Evolutionary conservation across 2,329 filamentous ascomycete genomes (phyloP).

Genomic region (Diaporthe sp.): DNA sequence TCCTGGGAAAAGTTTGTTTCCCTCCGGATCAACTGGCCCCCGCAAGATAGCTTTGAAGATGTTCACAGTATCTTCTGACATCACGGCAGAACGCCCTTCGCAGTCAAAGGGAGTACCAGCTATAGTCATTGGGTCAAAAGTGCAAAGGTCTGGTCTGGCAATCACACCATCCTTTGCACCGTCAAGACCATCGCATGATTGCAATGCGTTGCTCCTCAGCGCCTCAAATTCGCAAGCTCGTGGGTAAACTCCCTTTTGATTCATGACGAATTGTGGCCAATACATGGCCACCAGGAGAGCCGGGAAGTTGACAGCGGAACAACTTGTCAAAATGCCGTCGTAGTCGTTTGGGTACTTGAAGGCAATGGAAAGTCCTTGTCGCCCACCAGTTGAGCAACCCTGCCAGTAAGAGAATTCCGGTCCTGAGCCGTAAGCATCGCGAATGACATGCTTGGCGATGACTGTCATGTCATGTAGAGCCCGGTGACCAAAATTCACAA

Average conservation of each 20-base stretch:
- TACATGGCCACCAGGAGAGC: conserved; percentile 52
- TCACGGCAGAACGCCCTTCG: neutral
- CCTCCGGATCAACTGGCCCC: conserved; percentile 8
- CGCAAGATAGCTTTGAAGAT: neutral
- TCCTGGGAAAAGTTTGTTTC: neutral
- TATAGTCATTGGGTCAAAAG: conserved; percentile 44
- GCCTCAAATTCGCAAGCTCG: conserved; percentile 53
- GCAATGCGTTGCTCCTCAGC: conserved; percentile 51
- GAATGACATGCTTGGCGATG: neutral
- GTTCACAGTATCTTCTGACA: neutral
- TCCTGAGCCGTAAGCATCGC: conserved; percentile 51
- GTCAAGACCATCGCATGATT: conserved; percentile 61
- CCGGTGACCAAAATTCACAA: conserved; percentile 15
- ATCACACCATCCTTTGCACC: conserved; percentile 57
- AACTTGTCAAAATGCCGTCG: conserved; percentile 55
- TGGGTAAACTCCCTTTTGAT: conserved; percentile 50
- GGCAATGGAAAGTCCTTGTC: conserved; percentile 11
- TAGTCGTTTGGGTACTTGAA: conserved; percentile 8
- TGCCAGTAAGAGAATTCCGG: conserved; percentile 51
- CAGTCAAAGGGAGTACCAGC: conserved; percentile 45
- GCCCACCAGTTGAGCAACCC: conserved; percentile 21
- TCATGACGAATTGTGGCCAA: conserved; percentile 41
- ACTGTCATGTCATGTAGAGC: conserved; percentile 20
- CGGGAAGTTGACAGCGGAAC: conserved; percentile 52
- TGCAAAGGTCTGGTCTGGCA: conserved; percentile 50